Percentiles rank a stretch among this genome's conserved stretches.
Conservation (phyloP, 352 stramenopile genomes). For the Phytophthora nicotianae region DNA sequence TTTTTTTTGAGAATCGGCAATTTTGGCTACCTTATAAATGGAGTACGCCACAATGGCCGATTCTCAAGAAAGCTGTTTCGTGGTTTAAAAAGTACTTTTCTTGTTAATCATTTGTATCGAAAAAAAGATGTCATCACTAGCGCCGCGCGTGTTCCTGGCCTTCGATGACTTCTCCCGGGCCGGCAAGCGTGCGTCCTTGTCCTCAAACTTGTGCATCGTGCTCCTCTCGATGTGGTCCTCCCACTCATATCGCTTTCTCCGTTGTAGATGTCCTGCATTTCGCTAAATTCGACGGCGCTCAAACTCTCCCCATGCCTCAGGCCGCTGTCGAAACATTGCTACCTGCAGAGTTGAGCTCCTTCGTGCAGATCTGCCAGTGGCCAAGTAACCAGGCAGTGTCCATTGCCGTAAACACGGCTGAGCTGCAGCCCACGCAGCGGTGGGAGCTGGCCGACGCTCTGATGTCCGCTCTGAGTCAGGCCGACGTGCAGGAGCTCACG, state of each 20-base stretch:
- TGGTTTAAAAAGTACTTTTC: no score
- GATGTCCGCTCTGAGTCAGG: constrained; percentile 38
- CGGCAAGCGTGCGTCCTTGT: constrained; percentile 48
- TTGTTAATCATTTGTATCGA: no score
- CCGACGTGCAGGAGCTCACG: constrained; percentile 44
- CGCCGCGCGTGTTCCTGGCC: constrained; percentile 52
- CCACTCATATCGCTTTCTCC: not conserved
- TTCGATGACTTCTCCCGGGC: constrained; percentile 77
- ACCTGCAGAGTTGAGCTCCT: constrained; percentile 13
- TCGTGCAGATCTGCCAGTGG: constrained; percentile 26
- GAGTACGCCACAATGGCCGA: no score
- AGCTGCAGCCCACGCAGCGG: constrained; percentile 23
- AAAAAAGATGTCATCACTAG: not conserved
- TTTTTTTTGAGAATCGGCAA: no score
- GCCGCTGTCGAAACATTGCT: constrained; percentile 15
- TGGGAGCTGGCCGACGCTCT: constrained; percentile 61
- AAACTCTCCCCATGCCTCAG: constrained; percentile 10
- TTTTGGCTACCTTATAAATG: no score
- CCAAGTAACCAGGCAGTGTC: constrained; percentile 30
- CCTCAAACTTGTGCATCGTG: not conserved
- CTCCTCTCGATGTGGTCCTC: not conserved
- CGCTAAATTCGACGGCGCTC: constrained; percentile 25
- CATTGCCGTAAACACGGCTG: constrained; percentile 42
- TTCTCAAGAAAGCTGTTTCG: no score
- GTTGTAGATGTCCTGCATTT: constrained; percentile 45